Evolutionary conservation across 345 rosid species (phyloP).

Genomic region (Bruguiera sexangula): DNA sequence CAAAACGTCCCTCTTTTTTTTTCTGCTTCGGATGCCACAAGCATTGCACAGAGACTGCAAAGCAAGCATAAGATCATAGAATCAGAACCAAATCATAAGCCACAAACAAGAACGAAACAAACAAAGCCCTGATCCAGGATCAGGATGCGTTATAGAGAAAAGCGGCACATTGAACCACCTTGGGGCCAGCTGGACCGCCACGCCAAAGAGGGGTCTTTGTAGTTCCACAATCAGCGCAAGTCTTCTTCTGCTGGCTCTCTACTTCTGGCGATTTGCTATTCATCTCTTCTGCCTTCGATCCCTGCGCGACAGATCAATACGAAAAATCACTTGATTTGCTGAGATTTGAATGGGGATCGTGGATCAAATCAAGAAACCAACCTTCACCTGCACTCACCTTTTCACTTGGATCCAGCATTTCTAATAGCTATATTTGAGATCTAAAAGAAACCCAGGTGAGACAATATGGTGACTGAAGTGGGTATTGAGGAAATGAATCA

Average conservation of each 20-base stretch:
- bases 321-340: background rate
- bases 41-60: constrained; percentile 91
- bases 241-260: constrained; percentile 49
- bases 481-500: background rate
- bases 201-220: constrained; percentile 93
- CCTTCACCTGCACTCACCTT: constrained; percentile 22
- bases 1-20: constrained; percentile 58
- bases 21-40: constrained; percentile 94
- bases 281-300: constrained; percentile 14
- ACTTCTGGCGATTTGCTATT: constrained; percentile 19
- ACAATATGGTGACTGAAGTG: constrained; percentile 1
- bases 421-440: constrained; percentile 7
- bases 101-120: background rate
- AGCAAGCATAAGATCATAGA: background rate
- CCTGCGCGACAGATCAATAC: background rate
- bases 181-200: constrained; percentile 97
- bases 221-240: constrained; percentile 91
- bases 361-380: background rate
- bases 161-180: constrained; percentile 35
- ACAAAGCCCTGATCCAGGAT: background rate
- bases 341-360: background rate
- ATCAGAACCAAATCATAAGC: constrained; percentile 6
- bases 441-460: constrained; percentile 13
- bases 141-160: background rate
- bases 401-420: constrained; percentile 26